Conservation (phyloP, 768 basidiomycete species). For the Russula sp. region DNA sequence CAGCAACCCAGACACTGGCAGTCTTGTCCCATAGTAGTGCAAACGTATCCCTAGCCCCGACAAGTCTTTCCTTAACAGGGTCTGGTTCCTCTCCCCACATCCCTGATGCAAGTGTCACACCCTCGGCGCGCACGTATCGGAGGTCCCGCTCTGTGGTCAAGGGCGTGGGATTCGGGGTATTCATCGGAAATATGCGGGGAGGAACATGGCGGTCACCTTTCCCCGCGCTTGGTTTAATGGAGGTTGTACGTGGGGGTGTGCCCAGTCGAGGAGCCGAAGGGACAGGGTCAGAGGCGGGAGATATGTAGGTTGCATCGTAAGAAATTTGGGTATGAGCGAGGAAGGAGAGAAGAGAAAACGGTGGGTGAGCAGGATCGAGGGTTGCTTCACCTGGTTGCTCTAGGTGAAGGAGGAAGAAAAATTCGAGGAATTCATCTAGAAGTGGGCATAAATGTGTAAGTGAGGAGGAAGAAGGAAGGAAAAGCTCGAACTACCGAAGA, state of each 20-base stretch:
- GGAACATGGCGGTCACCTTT: constrained; percentile 16
- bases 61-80: constrained; percentile 28
- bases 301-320: constrained; percentile 77
- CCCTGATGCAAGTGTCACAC: constrained; percentile 60
- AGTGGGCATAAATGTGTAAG: constrained; percentile 31
- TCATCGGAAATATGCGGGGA: constrained; percentile 75
- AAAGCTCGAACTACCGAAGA: constrained; percentile 53
- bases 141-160: constrained; percentile 64
- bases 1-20: constrained; percentile 64
- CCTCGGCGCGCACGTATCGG: constrained; percentile 73
- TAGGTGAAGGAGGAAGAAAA: constrained; percentile 19
- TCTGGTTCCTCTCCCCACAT: constrained; percentile 68
- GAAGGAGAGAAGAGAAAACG: constrained; percentile 46
- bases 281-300: constrained; percentile 36
- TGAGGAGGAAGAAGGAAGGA: constrained; percentile 16
- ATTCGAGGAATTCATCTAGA: constrained; percentile 32
- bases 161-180: constrained; percentile 82
- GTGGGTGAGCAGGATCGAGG: constrained; percentile 28
- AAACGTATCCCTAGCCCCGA: constrained; percentile 46
- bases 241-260: constrained; percentile 46
- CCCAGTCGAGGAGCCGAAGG: constrained; percentile 33
- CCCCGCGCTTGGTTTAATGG: constrained; percentile 31
- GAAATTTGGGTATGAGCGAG: constrained; percentile 69
- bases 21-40: constrained; percentile 58
- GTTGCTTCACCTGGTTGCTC: constrained; percentile 35